These are phyloP conservation scores for Aspergillus baeticus DNA, from an alignment of 495 filamentous ascomycete species.

Conservation along the genomic window DNA sequence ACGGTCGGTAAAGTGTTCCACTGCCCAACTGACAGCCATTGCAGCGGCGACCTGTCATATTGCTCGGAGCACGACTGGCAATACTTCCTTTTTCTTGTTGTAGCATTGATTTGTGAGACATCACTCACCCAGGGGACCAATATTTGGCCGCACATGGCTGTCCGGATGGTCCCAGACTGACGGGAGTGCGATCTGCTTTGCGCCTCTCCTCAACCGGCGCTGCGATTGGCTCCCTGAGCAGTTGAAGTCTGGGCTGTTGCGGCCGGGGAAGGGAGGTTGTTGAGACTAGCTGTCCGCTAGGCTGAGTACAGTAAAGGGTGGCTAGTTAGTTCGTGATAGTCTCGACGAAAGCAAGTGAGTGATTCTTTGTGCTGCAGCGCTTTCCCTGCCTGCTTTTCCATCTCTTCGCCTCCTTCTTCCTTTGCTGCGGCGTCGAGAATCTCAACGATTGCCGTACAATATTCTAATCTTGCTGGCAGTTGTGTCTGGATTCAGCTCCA, in stretches of 20 bases:
- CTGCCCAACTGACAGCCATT: background rate
- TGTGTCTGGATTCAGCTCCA: background rate
- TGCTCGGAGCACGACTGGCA: background rate
- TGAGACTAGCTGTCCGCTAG: conserved; percentile 11
- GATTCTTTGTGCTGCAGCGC: background rate
- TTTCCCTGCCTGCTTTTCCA: background rate
- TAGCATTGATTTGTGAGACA: conserved; percentile 6
- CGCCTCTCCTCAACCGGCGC: background rate
- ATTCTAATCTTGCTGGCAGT: background rate
- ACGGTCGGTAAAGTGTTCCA: background rate
- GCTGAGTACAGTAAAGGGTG: conserved; percentile 10
- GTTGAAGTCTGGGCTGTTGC: conserved; percentile 14
- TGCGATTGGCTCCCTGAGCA: conserved; percentile 12
- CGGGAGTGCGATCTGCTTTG: conserved; percentile 11
- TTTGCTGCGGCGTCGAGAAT: background rate
- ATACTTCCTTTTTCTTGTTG: background rate
- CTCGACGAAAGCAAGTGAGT: background rate
- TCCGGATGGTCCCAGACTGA: conserved; percentile 8
- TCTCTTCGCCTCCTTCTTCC: conserved; percentile 3
- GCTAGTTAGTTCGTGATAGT: conserved; percentile 7
- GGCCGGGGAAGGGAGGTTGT: conserved; percentile 5
- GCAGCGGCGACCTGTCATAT: background rate
- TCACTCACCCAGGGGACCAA: conserved; percentile 2
- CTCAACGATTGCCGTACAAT: background rate
- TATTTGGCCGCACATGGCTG: conserved; percentile 12